Percentiles rank a stretch among this genome's conserved stretches.
phyloP scores from a whole-genome alignment of 148 eudicot species.

The Rhododendron molle region DNA sequence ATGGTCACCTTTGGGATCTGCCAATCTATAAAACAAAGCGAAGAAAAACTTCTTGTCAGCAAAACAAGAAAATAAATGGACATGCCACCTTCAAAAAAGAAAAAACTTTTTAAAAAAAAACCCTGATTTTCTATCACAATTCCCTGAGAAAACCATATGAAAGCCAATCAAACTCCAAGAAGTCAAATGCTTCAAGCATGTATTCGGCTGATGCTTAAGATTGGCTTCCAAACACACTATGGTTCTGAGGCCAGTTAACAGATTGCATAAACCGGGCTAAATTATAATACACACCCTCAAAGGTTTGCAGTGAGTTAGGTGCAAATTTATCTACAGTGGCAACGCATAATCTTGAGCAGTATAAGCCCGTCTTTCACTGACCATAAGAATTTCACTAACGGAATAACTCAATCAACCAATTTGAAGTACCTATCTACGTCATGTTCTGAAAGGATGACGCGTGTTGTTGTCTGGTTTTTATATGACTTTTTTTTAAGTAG shows the following conservation, averaged over 20 bases:
- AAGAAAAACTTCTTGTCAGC: not conserved
- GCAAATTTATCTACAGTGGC: not conserved
- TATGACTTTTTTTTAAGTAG: not conserved
- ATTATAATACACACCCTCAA: not conserved
- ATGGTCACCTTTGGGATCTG: constrained; percentile 42
- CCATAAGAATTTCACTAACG: not conserved
- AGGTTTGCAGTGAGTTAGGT: not conserved
- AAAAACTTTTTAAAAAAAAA: not conserved
- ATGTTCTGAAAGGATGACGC: not conserved
- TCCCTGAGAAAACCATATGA: not conserved
- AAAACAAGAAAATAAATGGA: not conserved
- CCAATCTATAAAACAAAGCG: constrained; percentile 29
- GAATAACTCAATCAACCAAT: not conserved
- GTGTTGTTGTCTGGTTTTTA: not conserved
- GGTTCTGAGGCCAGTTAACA: not conserved
- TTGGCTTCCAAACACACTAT: not conserved
- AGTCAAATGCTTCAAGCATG: not conserved
- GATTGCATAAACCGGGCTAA: not conserved
- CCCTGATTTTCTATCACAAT: not conserved
- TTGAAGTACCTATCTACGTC: not conserved
- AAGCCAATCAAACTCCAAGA: not conserved
- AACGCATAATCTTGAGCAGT: not conserved
- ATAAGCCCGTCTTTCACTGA: too few relatives aligned
- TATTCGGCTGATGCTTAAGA: not conserved
- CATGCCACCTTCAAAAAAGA: not conserved